Evolutionary conservation across 768 basidiomycete species (phyloP).

Genomic region (Candolleomyces eurysporus): DNA sequence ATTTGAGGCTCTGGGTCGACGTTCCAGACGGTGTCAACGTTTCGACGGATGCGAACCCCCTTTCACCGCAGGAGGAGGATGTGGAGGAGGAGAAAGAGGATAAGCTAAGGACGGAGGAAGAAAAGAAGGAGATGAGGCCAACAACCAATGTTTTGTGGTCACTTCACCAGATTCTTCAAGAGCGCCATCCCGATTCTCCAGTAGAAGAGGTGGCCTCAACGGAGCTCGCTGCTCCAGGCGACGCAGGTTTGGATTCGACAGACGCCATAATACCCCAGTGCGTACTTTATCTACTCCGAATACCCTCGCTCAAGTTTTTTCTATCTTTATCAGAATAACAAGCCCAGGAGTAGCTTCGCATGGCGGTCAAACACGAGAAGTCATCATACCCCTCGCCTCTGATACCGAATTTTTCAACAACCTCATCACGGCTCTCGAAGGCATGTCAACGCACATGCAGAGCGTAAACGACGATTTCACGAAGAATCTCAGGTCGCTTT

Average conservation of each 20-base stretch:
- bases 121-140: background rate
- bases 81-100: constrained; percentile 7
- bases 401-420: constrained; percentile 81
- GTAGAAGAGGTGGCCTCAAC: background rate
- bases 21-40: constrained; percentile 11
- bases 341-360: background rate
- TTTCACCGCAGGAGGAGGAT: background rate
- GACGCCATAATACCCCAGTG: constrained; percentile 6
- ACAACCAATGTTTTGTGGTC: constrained; percentile 2
- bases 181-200: constrained; percentile 14
- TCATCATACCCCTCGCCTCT: constrained; percentile 77
- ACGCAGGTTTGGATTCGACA: no score
- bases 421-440: constrained; percentile 58
- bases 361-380: constrained; percentile 34
- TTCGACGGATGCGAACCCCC: background rate
- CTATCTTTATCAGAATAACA: background rate
- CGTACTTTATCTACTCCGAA: background rate
- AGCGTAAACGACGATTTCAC: constrained; percentile 51
- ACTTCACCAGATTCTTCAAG: constrained; percentile 2
- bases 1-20: constrained; percentile 51
- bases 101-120: background rate
- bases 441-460: constrained; percentile 49
- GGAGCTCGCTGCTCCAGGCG: no score
- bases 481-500: constrained; percentile 35
- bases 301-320: no score